Percentiles rank a stretch among this genome's conserved stretches.
These are phyloP conservation scores for Maudiozyma saulgeensis DNA, from an alignment of 805 yeast genomes.

Conservation along the genomic window DNA sequence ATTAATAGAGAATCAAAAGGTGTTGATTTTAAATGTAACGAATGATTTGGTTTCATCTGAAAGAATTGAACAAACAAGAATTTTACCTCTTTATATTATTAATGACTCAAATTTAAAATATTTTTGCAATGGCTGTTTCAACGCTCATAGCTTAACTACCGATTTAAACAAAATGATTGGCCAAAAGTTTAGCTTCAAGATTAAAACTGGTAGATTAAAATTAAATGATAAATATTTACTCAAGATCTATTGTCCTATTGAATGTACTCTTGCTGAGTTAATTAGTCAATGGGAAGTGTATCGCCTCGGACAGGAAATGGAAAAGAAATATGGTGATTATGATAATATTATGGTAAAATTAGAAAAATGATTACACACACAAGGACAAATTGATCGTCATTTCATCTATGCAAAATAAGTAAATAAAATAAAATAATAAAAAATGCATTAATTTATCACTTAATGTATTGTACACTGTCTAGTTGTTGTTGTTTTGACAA, in stretches of 20 bases:
- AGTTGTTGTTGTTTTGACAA: too few relatives aligned
- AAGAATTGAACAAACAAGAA: background rate
- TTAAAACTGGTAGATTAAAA: background rate
- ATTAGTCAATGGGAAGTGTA: background rate
- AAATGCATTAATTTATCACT: too few relatives aligned
- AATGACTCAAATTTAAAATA: background rate
- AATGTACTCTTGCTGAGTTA: slow-evolving; percentile 16
- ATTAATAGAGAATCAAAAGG: background rate
- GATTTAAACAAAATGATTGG: background rate
- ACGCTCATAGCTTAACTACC: background rate
- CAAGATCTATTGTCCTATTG: slow-evolving; percentile 16
- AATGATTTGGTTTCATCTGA: background rate
- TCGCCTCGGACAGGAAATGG: background rate
- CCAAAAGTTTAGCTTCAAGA: background rate
- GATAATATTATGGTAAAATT: background rate
- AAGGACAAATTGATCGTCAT: too few relatives aligned
- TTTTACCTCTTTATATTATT: background rate
- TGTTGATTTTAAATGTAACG: background rate
- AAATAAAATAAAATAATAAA: too few relatives aligned
- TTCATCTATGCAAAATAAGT: too few relatives aligned
- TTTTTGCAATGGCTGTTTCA: background rate
- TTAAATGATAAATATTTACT: slow-evolving; percentile 2
- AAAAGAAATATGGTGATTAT: background rate
- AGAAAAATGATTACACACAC: background rate
- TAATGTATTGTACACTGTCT: too few relatives aligned